A percentile compares a stretch with the other conserved stretches of the same genome.
phyloP scores from a whole-genome alignment of 306 rosid genomes.

The Heteromeles arbutifolia region DNA sequence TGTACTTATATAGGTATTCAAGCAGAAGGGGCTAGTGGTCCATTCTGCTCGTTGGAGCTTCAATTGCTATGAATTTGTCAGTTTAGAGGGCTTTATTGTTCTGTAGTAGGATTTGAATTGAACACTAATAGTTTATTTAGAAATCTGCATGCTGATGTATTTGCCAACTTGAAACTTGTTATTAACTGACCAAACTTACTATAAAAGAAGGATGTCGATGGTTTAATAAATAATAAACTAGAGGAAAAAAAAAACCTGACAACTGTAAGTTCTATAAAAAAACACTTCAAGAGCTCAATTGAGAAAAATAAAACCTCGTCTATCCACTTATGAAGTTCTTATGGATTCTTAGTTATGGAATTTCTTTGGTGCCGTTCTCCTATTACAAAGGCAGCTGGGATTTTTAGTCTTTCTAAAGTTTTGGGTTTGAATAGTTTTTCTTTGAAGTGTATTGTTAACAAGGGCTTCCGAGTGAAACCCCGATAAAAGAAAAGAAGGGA shows the following conservation, averaged over 20 bases:
- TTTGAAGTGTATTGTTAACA: background rate
- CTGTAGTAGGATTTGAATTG: background rate
- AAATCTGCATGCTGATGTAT: background rate
- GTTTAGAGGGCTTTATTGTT: background rate
- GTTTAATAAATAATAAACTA: background rate
- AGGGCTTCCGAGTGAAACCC: background rate
- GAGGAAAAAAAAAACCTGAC: background rate
- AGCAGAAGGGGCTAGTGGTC: background rate
- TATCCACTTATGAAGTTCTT: background rate
- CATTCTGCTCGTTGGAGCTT: constrained; percentile 7
- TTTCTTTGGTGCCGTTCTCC: background rate
- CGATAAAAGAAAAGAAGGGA: background rate
- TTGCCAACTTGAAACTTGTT: background rate
- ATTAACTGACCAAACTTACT: background rate
- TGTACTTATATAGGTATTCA: background rate
- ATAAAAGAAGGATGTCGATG: background rate
- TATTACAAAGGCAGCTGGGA: background rate
- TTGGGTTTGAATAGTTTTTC: background rate
- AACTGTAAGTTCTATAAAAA: background rate
- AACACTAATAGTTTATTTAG: background rate
- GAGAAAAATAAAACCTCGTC: background rate
- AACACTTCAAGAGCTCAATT: background rate
- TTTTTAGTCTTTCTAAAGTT: background rate
- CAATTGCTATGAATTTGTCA: background rate
- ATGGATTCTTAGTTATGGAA: background rate